Base-by-base conservation (phyloP, 2,329 filamentous ascomycete genomes). In the Colletotrichum brevisporum region DNA sequence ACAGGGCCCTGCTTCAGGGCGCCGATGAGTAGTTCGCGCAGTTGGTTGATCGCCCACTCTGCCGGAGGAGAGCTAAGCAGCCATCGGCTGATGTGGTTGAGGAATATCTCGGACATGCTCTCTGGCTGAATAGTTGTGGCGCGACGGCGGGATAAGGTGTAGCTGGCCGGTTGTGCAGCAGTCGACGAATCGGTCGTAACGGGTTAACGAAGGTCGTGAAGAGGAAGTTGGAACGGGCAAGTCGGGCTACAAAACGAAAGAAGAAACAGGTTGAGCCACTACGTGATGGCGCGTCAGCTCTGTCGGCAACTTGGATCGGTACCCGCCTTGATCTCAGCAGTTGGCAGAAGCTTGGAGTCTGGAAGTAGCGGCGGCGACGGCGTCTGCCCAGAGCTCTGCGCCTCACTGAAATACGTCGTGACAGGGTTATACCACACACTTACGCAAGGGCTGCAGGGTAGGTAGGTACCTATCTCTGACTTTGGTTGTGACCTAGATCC, bases 1-100 rank as follows among this genome's bases (percentile, higher is more conserved):
- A 99, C 92, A 2, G 94, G 94, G 0, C 96, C 96, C 81, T 98
- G 95, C 77, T 91, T 91, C 62, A 98, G 83, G 57, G 95, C 92
- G 63, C 94, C 94, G 74, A 99, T 96, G 71, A 98, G 86, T 58
- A 97, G 84, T 78, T 97, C 93, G 72, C 94, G 90, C 21, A 97
- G 82, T 75, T 91, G 90, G 69, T 89, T 90, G 69, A 97, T 85
- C n/a, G 88, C 89, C 91, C 94, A 98, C 89, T 97, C 94, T 74
- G 94, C 91, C 1, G 96, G 96, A 15, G 96, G 96, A 51, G 95
- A 97, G 73, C 93, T 91, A 71, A 95, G 83, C 67, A 98, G 84
- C 92, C 96, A 97, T 75, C 84, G 84, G 73, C 84, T 80, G 58
- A 85, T 67, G 75, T 80, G 85, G 63, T 78, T 86, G 63, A 80